phyloP scores from a whole-genome alignment of 139 green algal genomes.

The Picocystis salinarum region DNA sequence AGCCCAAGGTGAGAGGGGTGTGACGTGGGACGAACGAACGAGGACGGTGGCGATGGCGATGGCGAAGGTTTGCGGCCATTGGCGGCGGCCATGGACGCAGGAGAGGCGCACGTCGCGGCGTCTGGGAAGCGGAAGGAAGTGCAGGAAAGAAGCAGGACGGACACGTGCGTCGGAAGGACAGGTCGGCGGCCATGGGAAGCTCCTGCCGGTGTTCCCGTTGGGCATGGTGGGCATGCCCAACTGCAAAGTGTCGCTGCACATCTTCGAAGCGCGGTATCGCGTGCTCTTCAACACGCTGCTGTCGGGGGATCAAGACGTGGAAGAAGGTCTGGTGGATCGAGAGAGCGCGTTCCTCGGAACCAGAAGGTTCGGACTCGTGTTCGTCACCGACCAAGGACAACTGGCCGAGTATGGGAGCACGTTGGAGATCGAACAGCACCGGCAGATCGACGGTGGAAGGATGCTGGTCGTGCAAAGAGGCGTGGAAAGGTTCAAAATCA shows the following conservation, averaged over 20 bases:
- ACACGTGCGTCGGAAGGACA: too few relatives aligned
- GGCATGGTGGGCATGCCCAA: slow-evolving; percentile 30
- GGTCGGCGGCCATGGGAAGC: too few relatives aligned
- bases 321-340: slow-evolving; percentile 37
- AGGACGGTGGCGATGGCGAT: too few relatives aligned
- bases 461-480: slow-evolving; percentile 20
- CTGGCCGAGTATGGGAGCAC: slow-evolving; percentile 20
- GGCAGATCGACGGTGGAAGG: slow-evolving; percentile 21
- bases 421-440: slow-evolving; percentile 29
- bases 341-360: slow-evolving; percentile 31
- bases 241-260: slow-evolving; percentile 29
- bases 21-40: too few relatives aligned
- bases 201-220: slow-evolving; percentile 35
- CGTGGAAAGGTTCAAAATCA: slow-evolving; percentile 23
- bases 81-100: too few relatives aligned
- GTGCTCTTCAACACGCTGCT: slow-evolving; percentile 29
- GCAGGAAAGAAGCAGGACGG: too few relatives aligned
- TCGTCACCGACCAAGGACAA: slow-evolving; percentile 14
- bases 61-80: too few relatives aligned
- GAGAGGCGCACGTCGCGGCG: too few relatives aligned
- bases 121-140: too few relatives aligned
- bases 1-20: too few relatives aligned
- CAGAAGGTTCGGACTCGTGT: slow-evolving; percentile 32
- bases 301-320: slow-evolving; percentile 19
- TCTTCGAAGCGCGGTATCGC: slow-evolving; percentile 42